Base-by-base conservation (phyloP, 306 rosid species). In the Acmispon strigosus region DNA sequence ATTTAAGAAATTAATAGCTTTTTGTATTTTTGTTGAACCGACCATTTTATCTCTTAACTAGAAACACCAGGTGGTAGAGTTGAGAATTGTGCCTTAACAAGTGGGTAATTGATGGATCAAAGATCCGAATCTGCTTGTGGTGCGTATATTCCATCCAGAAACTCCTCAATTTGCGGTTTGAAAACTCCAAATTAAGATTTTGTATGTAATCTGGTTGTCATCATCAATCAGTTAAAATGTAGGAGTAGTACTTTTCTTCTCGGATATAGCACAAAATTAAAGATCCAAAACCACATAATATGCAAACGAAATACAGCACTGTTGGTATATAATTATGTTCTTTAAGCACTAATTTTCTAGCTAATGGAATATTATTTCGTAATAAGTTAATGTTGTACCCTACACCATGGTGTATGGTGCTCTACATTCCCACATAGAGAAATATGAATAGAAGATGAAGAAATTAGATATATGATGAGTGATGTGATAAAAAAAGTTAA, bases 11-110 rank as follows among this genome's bases (percentile, higher is more conserved):
- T 48, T 75, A n/a, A 18, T 63, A 24, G 27, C 61, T 27, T 70
- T 76, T 50, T 66, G 58, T 29, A 55, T 50, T 56, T 67, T 37
- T 62, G 75, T 57, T 17, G 78, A 84, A 80, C 90, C 87, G 90
- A 86, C 90, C 72, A 83, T 80, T 83, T 83, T 70, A 80, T 82
- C 84, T 16, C 53, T 66, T 76, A 64, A 14, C 51, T 2, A 3
- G 8, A 19, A 39, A 19, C 13, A 63, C 66, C 55, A 62, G 10
- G 8, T 78, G 68, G 64, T 36, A 7, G 0, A 62, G 29, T 19
- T 60, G 29, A 68, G 66, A 55, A 49, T 16, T 27, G 55, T 81
- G 32, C 45, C 75, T 45, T 49, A 24, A 6, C n/a, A 13, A 67
- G 19, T 37, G 68, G 68, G 15, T 20, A 56, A 65, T 11, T 51